Percentiles rank a stretch among this genome's conserved stretches.
phyloP scores from a whole-genome alignment of 768 basidiomycete genomes.

The Lenzites betulinus region DNA sequence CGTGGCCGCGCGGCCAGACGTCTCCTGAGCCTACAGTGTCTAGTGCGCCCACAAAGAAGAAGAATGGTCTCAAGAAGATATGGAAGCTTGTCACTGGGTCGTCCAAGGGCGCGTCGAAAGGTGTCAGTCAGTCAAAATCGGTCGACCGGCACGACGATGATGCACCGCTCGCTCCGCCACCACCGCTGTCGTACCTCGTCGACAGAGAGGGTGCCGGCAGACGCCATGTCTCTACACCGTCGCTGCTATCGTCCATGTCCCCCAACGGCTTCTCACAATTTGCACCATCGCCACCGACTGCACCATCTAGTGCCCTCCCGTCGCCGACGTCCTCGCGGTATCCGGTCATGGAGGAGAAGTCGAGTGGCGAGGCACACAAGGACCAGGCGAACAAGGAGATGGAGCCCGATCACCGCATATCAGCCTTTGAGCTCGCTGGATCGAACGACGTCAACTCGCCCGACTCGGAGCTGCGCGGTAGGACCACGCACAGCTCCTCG shows the following conservation, averaged over 20 bases:
- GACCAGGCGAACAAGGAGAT: slow-evolving; percentile 42
- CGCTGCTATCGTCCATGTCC: slow-evolving; percentile 60
- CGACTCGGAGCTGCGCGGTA: slow-evolving; percentile 27
- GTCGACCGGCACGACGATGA: slow-evolving; percentile 62
- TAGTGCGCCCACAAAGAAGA: slow-evolving; percentile 53
- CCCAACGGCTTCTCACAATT: slow-evolving; percentile 57
- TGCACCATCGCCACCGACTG: slow-evolving; percentile 74
- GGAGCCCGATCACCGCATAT: slow-evolving; percentile 43
- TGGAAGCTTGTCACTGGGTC: slow-evolving; percentile 75
- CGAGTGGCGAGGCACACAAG: slow-evolving; percentile 43
- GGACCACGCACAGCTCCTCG: slow-evolving; percentile 28
- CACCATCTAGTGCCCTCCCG: slow-evolving; percentile 72
- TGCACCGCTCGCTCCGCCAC: slow-evolving; percentile 83
- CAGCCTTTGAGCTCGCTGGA: slow-evolving; percentile 30
- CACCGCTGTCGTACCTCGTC: slow-evolving; percentile 87
- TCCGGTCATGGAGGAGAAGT: slow-evolving; percentile 57
- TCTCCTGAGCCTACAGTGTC: slow-evolving; percentile 16
- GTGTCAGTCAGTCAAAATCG: slow-evolving; percentile 40
- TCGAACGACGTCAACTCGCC: slow-evolving; percentile 31
- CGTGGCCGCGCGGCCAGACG: slow-evolving; percentile 23
- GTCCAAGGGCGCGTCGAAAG: slow-evolving; percentile 45
- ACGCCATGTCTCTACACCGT: slow-evolving; percentile 70
- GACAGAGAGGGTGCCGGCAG: slow-evolving; percentile 48
- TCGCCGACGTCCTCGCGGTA: slow-evolving; percentile 75
- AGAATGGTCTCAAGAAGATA: slow-evolving; percentile 74